Evolutionary conservation across 768 basidiomycete species (phyloP), one percentile per base, ranked within the genome.

Genomic region (Mycena epipterygia): DNA sequence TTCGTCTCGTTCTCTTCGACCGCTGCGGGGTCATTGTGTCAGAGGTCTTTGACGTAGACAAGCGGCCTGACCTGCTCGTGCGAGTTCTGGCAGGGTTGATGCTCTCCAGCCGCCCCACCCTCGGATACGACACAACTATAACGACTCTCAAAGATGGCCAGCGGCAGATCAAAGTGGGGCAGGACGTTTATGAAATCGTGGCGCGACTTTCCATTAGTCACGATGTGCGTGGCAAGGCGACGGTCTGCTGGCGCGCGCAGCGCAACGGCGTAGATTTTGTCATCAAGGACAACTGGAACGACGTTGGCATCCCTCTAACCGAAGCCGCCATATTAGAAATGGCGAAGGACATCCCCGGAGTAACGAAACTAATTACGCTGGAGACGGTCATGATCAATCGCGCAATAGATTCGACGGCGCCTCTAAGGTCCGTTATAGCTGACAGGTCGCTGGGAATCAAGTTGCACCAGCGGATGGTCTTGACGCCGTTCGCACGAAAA

Each of bases 211-310:
- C 66, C 30, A 67, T 67, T 32, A 67, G 30, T 51, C 66, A 32
- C 30, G 58, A 60, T 32, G 42, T 67, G 6, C 51, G 49, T 6
- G 66, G 66, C 23, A 67, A 67, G 39, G 66, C 66, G 17, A 67
- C 66, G 5, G 58, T 67, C 4, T 51, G 49, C 44, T 67, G 59
- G 67, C 67, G 48, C 39, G 67, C 58, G 39, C 49, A 52, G 51
- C 67, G 59, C 13, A 59, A 61, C 35, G 59, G 41, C n/a, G 14
- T 30, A 32, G 67, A 61, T 48, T 53, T 67, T 16, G 66, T 67
- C 35, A 55, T 67, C 39, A 67, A 67, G 42, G 59, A 68, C 41
- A 68, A 39, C 52, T 68, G 67, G 67, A 60, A 19, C 33, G 29
- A 53, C 46, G 14, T n/a, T 11, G 33, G n/a, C 53, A 11, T 23